These are phyloP conservation scores for Torrubiella hemipterigena DNA, from an alignment of 2,329 filamentous ascomycete species.

Conservation along the genomic window DNA sequence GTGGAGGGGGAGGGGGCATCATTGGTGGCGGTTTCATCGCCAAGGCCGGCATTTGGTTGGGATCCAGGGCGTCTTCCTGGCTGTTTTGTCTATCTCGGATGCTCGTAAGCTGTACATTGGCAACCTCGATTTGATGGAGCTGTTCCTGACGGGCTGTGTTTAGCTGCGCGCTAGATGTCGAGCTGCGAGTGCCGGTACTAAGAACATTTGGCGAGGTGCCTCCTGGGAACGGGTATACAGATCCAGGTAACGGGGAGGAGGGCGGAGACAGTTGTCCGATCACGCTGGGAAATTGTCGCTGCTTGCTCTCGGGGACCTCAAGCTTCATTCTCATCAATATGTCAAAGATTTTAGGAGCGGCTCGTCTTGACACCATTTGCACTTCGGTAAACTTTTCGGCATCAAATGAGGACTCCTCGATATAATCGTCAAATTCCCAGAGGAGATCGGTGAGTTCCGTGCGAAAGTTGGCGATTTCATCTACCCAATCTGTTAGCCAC, in stretches of 20 bases:
- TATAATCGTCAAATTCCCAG: constrained; percentile 46
- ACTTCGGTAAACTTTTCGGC: constrained; percentile 34
- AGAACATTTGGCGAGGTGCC: too few relatives aligned
- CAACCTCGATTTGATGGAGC: not conserved
- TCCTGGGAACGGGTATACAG: constrained; percentile 7
- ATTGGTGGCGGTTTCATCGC: not conserved
- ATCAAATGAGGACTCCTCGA: constrained; percentile 38
- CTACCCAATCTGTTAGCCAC: constrained; percentile 16
- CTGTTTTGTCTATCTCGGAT: too few relatives aligned
- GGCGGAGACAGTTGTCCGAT: constrained; percentile 9
- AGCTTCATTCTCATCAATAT: constrained; percentile 43
- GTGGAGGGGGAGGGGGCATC: constrained; percentile 5
- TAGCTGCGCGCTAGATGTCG: constrained; percentile 3
- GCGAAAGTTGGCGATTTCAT: constrained; percentile 36
- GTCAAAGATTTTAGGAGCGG: constrained; percentile 35
- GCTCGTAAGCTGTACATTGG: not conserved
- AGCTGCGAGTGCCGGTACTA: constrained; percentile 6
- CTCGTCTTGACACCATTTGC: constrained; percentile 32
- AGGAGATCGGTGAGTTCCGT: constrained; percentile 35
- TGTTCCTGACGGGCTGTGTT: not conserved
- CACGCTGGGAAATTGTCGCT: constrained; percentile 14
- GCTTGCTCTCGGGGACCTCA: constrained; percentile 18
- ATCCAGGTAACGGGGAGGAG: constrained; percentile 4
- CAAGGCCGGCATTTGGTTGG: too few relatives aligned
- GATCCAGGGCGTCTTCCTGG: too few relatives aligned